Evolutionary conservation across 345 rosid genomes (phyloP), one percentile per base, ranked within the genome.

Genomic region (Salix exigua): DNA sequence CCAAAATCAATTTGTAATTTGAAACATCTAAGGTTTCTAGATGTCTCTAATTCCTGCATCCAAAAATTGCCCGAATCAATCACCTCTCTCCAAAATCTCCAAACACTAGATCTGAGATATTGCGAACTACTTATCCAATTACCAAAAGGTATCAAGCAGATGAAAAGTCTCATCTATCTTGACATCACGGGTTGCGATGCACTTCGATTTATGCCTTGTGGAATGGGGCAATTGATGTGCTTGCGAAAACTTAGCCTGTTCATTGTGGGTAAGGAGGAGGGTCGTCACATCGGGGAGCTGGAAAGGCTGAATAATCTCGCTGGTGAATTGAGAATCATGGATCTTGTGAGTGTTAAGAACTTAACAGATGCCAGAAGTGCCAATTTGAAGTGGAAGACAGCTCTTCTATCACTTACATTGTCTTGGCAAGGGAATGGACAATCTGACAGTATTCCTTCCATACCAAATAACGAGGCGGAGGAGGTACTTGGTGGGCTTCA

Each of bases 1-100:
- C 76, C 73, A 8, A 5, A 8, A 3, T 66, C 70, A 3, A 72
- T 78, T 72, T 66, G 72, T 31, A 26, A 55, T 9, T 46, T 79
- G 70, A 83, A 79, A 44, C 78, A 76, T 70, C 42, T 79, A 13
- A 50, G 81, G 4, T 73, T 70, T 28, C 70, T 83, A 58, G 68
- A 77, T 37, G 11, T 83, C 37, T 83, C 83, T 0, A 1, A 4
- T 0, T 53, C 66, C 31, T 0, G 0, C 7, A 25, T 83, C 23
- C 4, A 42, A 58, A 7, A 7, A 21, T 28, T 83, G 23, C 83
- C 85, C 0, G 73, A 73, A 16, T 69, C 76, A 25, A 31, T 70
- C 3, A 66, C 37, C 33, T 23, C 4, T 3, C 85, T 83, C 33
- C 63, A 65, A 65, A 73, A 79, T 25, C 50, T 83, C 13, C 71